Percentiles rank a stretch among this genome's conserved stretches.
Evolutionary conservation across 495 filamentous ascomycete genomes (phyloP).

Genomic region (Parathielavia appendiculata): DNA sequence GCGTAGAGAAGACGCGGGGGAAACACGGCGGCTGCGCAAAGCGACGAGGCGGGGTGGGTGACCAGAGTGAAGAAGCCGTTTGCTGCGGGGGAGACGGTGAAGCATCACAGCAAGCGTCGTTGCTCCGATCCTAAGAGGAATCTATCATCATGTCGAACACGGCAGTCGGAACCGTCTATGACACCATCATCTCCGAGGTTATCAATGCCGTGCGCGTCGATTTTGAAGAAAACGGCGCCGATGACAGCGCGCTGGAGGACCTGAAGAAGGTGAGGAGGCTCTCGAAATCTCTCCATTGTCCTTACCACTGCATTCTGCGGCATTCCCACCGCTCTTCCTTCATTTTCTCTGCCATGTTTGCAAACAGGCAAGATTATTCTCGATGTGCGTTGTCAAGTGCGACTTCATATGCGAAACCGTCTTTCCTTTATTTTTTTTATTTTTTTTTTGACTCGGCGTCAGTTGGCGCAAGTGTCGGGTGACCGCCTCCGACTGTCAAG

Average conservation of each 20-base stretch:
- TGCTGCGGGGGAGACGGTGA: conserved; percentile 2
- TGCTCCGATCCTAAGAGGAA: neutral
- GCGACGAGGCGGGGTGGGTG: neutral
- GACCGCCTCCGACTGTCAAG: conserved; percentile 12
- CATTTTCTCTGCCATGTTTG: neutral
- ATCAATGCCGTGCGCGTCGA: conserved; percentile 82
- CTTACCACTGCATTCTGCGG: conserved; percentile 2
- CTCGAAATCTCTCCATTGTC: conserved; percentile 27
- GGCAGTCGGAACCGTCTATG: conserved; percentile 68
- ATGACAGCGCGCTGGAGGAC: conserved; percentile 75
- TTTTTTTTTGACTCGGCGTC: neutral
- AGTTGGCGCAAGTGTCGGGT: conserved; percentile 20
- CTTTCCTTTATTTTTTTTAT: neutral
- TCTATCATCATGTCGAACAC: conserved; percentile 49
- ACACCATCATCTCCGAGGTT: conserved; percentile 86
- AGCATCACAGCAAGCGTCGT: conserved; percentile 3
- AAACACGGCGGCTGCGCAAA: neutral
- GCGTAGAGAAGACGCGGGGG: conserved; percentile 2
- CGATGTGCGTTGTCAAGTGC: neutral
- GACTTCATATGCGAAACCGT: neutral
- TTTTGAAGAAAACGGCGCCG: conserved; percentile 94
- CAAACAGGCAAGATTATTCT: neutral
- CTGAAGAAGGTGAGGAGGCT: conserved; percentile 70
- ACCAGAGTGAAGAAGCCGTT: neutral
- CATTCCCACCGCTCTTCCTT: neutral